Conservation (phyloP, 257 asterid species). For the Fraxinus quadrangulata region DNA sequence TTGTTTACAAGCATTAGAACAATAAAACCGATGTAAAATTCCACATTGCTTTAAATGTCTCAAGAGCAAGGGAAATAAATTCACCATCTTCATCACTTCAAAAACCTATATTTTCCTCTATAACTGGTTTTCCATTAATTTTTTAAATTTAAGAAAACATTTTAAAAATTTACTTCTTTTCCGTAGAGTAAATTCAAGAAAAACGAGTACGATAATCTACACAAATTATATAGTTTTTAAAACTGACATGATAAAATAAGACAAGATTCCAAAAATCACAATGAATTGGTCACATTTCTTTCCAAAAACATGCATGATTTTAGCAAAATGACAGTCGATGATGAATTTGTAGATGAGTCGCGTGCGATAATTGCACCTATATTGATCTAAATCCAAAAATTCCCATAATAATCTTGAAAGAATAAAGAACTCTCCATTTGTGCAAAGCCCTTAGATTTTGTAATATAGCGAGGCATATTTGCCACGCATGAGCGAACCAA, state of each 20-base stretch:
- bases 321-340: background rate
- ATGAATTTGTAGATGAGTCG: background rate
- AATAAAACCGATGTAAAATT: background rate
- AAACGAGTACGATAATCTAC: background rate
- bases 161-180: background rate
- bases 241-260: background rate
- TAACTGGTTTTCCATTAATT: background rate
- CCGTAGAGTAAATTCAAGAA: background rate
- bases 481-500: background rate
- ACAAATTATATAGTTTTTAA: background rate
- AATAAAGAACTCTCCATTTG: background rate
- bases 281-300: background rate
- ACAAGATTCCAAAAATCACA: background rate
- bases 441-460: background rate
- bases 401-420: background rate
- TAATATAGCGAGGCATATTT: background rate
- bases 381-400: background rate
- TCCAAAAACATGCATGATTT: background rate
- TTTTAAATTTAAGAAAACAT: background rate
- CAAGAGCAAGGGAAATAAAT: background rate
- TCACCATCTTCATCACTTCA: background rate
- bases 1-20: background rate
- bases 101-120: background rate
- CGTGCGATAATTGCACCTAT: background rate
- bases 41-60: background rate